Percentiles rank a stretch among this genome's conserved stretches.
Evolutionary conservation across 306 rosid species (phyloP).

Genomic region (Fragaria nilgerrensis): DNA sequence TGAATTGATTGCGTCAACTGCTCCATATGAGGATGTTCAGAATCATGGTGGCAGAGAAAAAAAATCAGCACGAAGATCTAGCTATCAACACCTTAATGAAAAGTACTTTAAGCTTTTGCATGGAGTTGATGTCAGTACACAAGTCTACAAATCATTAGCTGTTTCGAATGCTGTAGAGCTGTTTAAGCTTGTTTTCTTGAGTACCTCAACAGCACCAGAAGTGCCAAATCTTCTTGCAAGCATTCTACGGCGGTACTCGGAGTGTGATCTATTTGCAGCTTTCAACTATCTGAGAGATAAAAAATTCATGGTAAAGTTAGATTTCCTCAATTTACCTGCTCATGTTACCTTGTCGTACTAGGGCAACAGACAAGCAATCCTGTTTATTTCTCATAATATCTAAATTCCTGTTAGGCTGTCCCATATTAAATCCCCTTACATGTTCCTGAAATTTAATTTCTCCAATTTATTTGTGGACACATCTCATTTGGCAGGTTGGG

Average conservation of each 20-base stretch:
- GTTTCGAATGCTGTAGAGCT: conserved; percentile 93
- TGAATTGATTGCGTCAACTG: conserved; percentile 34
- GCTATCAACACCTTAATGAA: conserved; percentile 48
- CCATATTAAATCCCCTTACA: not conserved
- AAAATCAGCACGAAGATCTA: conserved; percentile 41
- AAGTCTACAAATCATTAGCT: conserved; percentile 77
- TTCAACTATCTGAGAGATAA: conserved; percentile 86
- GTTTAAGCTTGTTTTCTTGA: conserved; percentile 89
- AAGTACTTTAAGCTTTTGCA: conserved; percentile 54
- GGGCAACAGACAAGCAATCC: not conserved
- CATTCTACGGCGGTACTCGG: conserved; percentile 81
- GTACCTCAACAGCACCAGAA: conserved; percentile 61
- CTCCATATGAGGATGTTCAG: conserved; percentile 46
- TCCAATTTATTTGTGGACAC: not conserved
- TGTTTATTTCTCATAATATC: not conserved
- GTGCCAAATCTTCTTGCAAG: conserved; percentile 74
- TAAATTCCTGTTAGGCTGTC: not conserved
- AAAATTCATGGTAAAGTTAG: conserved; percentile 64
- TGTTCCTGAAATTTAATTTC: not conserved
- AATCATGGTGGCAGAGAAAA: conserved; percentile 36
- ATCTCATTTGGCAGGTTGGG: conserved; percentile 63
- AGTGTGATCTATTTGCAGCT: conserved; percentile 91
- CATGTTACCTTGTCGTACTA: not conserved
- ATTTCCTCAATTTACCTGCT: conserved; percentile 19
- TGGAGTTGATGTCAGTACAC: conserved; percentile 48